Evolutionary conservation across 1,139 yeast species (phyloP).

Genomic region (Yarrowia galli): DNA sequence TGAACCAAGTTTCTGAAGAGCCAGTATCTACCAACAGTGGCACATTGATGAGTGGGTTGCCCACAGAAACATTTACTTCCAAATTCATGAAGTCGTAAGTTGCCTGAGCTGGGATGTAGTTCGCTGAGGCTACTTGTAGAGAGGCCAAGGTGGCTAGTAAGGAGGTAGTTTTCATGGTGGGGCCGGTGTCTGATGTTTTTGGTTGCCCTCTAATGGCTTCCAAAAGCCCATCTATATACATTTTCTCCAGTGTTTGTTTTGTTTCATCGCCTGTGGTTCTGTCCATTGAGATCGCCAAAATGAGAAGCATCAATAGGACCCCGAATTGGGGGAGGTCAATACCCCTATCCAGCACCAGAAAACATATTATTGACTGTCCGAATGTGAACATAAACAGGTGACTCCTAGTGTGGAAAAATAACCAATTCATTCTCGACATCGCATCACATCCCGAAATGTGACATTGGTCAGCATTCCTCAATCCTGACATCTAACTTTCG

Average conservation of each 20-base stretch:
- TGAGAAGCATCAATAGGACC: neutral
- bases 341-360: too few relatives aligned
- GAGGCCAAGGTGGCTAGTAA: neutral
- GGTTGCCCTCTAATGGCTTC: neutral
- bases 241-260: neutral
- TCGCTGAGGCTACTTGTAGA: conserved; percentile 10
- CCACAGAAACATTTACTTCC: neutral
- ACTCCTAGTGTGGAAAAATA: neutral
- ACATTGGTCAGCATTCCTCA: neutral
- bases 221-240: conserved; percentile 11
- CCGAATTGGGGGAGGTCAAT: neutral
- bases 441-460: too few relatives aligned
- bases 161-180: neutral
- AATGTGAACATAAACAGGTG: neutral
- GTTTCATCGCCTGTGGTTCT: neutral
- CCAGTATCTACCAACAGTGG: neutral
- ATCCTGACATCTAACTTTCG: neutral
- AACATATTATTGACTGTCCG: neutral
- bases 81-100: neutral
- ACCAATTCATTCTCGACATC: too few relatives aligned
- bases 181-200: neutral
- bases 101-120: neutral
- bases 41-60: neutral
- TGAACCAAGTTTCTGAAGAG: conserved; percentile 20
- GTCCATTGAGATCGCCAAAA: conserved; percentile 3